phyloP scores from a whole-genome alignment of 345 rosid genomes.

The Syzygium grande region DNA sequence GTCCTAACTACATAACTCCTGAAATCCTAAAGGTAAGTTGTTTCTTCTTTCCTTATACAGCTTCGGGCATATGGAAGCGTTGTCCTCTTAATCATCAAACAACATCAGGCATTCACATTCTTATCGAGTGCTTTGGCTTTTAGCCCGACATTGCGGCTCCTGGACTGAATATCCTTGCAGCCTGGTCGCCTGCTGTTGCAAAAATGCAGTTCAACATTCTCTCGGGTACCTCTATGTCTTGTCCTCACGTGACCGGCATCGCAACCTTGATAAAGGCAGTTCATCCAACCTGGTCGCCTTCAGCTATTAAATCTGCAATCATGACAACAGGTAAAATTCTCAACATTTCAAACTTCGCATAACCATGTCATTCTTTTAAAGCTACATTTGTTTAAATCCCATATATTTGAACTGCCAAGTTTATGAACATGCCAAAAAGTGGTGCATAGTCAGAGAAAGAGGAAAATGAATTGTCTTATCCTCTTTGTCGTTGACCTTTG shows the following conservation, averaged over 20 bases:
- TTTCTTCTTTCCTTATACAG: not conserved
- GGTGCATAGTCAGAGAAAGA: not conserved
- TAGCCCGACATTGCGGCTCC: conserved; percentile 55
- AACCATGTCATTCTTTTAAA: not conserved
- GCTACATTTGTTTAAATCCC: not conserved
- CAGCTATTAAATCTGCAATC: conserved; percentile 64
- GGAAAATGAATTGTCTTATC: not conserved
- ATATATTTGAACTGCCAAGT: not conserved
- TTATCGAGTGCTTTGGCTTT: conserved; percentile 4
- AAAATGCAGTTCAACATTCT: conserved; percentile 37
- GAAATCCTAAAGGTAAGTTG: conserved; percentile 39
- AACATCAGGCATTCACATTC: not conserved
- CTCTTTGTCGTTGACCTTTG: not conserved
- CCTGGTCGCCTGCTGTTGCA: conserved; percentile 46
- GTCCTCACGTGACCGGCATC: conserved; percentile 63
- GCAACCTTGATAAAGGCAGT: conserved; percentile 51
- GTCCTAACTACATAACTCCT: conserved; percentile 47
- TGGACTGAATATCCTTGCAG: conserved; percentile 51
- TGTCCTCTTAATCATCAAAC: not conserved
- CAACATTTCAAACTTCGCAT: not conserved
- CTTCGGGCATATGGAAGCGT: not conserved
- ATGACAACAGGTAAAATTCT: conserved; percentile 57
- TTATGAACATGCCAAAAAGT: not conserved
- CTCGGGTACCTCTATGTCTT: conserved; percentile 71
- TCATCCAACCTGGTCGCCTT: conserved; percentile 45